Evolutionary conservation across 1,139 yeast species (phyloP), one percentile per base, ranked within the genome.

Genomic region (Cylindricascospora bacillispora): DNA sequence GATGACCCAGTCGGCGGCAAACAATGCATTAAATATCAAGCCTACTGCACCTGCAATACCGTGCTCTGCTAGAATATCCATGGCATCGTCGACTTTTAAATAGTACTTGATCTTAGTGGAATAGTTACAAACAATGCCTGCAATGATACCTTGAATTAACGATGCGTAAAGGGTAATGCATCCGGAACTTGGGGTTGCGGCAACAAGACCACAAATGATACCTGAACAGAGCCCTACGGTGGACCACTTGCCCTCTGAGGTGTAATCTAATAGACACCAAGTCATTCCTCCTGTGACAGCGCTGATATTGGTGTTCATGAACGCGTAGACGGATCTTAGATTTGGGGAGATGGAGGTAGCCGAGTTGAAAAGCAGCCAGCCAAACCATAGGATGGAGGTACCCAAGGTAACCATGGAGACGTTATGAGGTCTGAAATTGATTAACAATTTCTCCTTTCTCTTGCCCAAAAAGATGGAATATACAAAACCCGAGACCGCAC

Each of bases 1-100:
- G 41, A 89, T 70, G 32, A 89, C 93, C 54, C 83, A 78, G 35
- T 80, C 70, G 6, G 86, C 82, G 10, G 83, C 95, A 50, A 89
- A 85, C 3, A 89, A 52, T 0, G 85, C 95, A 52, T 86, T 86
- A 60, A 83, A 85, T 10, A 89, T 37, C 27, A 86, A 66, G 0
- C 98, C 97, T 30, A 89, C 68, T 29, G 85, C 67, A 22, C 98
- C 98, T 0, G 97, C 97, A 47, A 89, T 68, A 33, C 95, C 97
- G 77, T 89, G 98, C 72, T 86, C 97, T 14, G 97, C 97, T 54
- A 89, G 69, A 29, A 86, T 78, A 76, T 89, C 97, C 48, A 89
- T 65, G 3, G 95, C 77, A 58, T 89, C 98, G 55, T 89, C 97
- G 35, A 85, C 89, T 37, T 68, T 69, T 33, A 79, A 62, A 37